phyloP scores from a whole-genome alignment of 257 asterid genomes.

The Mentha longifolia region DNA sequence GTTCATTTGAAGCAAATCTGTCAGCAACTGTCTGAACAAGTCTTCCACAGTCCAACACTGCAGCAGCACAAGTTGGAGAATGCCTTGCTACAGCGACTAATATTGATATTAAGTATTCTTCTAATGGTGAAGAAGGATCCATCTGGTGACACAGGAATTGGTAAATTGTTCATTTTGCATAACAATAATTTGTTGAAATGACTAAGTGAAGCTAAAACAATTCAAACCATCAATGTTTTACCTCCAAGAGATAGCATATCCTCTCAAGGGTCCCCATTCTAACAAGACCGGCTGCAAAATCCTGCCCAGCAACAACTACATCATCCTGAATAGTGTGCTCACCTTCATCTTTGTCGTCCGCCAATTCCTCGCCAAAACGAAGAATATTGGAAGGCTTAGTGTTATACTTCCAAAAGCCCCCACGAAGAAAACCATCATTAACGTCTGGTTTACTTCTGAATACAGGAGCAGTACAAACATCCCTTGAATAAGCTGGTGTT shows the following conservation, averaged over 20 bases:
- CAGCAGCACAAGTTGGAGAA: conserved; percentile 87
- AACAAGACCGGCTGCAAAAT: conserved; percentile 90
- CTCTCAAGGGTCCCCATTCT: conserved; percentile 91
- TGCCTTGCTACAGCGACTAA: conserved; percentile 88
- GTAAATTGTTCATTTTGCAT: conserved; percentile 18
- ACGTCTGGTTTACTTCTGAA: conserved; percentile 86
- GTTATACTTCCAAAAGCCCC: conserved; percentile 99
- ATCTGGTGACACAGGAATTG: conserved; percentile 52
- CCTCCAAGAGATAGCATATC: conserved; percentile 85
- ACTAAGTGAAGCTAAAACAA: conserved; percentile 11
- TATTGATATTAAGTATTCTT: conserved; percentile 80
- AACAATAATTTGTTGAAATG: conserved; percentile 18
- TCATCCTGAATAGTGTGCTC: conserved; percentile 88
- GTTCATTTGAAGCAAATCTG: conserved; percentile 61
- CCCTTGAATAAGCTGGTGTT: conserved; percentile 52
- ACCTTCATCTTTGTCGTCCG: conserved; percentile 53
- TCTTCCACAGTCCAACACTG: conserved; percentile 64
- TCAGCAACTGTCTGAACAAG: conserved; percentile 78
- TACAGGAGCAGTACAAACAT: conserved; percentile 81
- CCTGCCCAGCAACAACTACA: conserved; percentile 84
- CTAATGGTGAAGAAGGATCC: conserved; percentile 67
- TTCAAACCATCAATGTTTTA: conserved; percentile 42
- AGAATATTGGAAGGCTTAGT: conserved; percentile 76
- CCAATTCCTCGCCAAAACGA: conserved; percentile 42
- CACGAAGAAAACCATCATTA: conserved; percentile 78